Percentiles rank a stretch among this genome's conserved stretches.
phyloP scores from a whole-genome alignment of 1,139 yeast species.

The Yamadazyma diddensiae region DNA sequence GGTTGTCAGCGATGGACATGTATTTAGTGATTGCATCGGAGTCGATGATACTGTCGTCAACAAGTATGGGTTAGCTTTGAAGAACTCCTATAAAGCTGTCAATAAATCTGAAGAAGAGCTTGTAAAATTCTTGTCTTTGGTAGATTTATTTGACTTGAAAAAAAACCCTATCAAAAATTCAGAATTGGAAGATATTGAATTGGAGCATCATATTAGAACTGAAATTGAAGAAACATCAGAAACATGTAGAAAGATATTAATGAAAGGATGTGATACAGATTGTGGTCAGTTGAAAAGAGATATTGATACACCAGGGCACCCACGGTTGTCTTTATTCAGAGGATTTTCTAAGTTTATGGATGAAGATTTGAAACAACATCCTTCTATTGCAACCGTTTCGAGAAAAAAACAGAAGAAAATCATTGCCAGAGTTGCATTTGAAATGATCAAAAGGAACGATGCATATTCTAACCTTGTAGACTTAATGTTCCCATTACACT shows the following conservation, averaged over 20 bases:
- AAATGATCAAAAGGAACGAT: constrained; percentile 62
- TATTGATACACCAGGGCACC: constrained; percentile 42
- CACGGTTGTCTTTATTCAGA: constrained; percentile 50
- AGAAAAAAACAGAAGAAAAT: constrained; percentile 49
- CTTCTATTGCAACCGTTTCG: constrained; percentile 35
- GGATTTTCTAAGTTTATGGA: constrained; percentile 61
- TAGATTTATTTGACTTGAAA: constrained; percentile 31
- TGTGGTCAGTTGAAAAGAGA: constrained; percentile 33
- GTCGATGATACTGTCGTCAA: constrained; percentile 54
- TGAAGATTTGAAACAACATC: constrained; percentile 49
- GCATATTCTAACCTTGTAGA: constrained; percentile 65
- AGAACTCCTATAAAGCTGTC: constrained; percentile 34
- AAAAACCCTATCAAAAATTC: constrained; percentile 16
- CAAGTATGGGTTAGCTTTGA: constrained; percentile 42
- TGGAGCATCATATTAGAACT: constrained; percentile 36
- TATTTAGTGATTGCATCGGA: constrained; percentile 58
- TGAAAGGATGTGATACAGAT: constrained; percentile 40
- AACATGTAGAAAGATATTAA: constrained; percentile 35
- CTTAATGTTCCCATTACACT: constrained; percentile 54
- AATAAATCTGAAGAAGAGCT: constrained; percentile 23
- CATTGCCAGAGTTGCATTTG: constrained; percentile 55
- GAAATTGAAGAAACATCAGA: constrained; percentile 33
- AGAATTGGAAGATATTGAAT: constrained; percentile 20
- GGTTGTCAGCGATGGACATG: constrained; percentile 66
- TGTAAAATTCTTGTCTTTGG: constrained; percentile 33